Base-by-base conservation (phyloP, 1,284 basidiomycete species). In the Microstroma glucosiphilum region DNA sequence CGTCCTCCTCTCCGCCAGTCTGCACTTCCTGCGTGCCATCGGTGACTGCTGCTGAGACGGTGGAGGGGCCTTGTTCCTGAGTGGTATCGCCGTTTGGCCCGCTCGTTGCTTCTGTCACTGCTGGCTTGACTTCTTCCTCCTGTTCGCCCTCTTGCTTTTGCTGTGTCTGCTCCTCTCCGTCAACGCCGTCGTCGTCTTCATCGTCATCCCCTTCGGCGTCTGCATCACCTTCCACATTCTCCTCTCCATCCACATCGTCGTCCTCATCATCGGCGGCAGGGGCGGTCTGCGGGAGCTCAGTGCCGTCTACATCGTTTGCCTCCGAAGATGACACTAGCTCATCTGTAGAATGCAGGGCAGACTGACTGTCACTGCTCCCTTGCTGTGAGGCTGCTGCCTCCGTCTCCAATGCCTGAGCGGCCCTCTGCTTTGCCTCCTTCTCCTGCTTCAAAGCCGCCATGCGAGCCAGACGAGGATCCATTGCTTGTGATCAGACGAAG, bases 361-460 rank as follows among this genome's bases (percentile, higher is more conserved):
- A 37, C 4, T 37, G 30, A 37, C 30, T 37, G 30, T 37, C 30
- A 37, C 30, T 9, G 30, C 30, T 37, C 3, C 30, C 30, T 37
- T 37, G 4, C 4, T 37, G 30, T 37, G 30, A 37, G 30, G 4
- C 30, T 37, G 30, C 30, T 37, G 30, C 9, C 30, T 37, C 30
- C 30, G 30, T 4, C 9, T 37, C 30, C 30, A 9, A 37, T 3
- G 30, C 30, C 30, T 37, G 30, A 37, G 12, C 63, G 46, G 26
- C 63, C 41, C 6, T 67, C 66, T 15, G 69, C 62, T 0, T 57
- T 59, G 1, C 62, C 59, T 11, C 60, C 60, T 4, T 63, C 58
- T 30, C 26, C 37, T 3, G 55, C 53, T 60, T 68, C 60, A 7
- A 61, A 40, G 19, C 19, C 48, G 37, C 55, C 37, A 37, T 37